These are phyloP conservation scores for Blastobotrys apis DNA, from an alignment of 1,139 yeast genomes.

Conservation along the genomic window DNA sequence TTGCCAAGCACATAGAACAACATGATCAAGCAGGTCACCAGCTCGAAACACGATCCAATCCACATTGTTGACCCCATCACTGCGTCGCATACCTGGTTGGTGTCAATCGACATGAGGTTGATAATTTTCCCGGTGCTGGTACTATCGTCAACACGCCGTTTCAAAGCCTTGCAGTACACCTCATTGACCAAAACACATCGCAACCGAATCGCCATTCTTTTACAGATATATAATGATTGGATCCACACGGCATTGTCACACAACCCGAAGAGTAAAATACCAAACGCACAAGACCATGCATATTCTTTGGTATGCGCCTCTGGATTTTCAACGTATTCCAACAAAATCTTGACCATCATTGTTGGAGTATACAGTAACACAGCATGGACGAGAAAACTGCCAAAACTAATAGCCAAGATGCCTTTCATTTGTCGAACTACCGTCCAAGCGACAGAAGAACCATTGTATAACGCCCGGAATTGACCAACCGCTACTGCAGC, in stretches of 20 bases:
- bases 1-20: conserved; percentile 74
- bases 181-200: conserved; percentile 85
- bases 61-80: conserved; percentile 59
- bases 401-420: background rate
- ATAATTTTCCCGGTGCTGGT: conserved; percentile 85
- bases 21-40: conserved; percentile 58
- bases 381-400: background rate
- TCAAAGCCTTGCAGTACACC: conserved; percentile 84
- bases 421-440: background rate
- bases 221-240: conserved; percentile 79
- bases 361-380: conserved; percentile 63
- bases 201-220: conserved; percentile 88
- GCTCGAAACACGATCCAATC: conserved; percentile 66
- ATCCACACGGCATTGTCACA: conserved; percentile 63
- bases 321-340: conserved; percentile 82
- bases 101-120: conserved; percentile 92
- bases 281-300: conserved; percentile 82
- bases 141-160: conserved; percentile 43
- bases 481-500: background rate
- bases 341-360: conserved; percentile 63
- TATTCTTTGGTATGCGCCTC: background rate
- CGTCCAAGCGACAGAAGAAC: background rate
- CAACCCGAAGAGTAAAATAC: conserved; percentile 64
- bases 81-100: conserved; percentile 84
- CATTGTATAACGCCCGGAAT: background rate